Percentiles rank a stretch among this genome's conserved stretches.
phyloP scores from a whole-genome alignment of 2,329 filamentous ascomycete species.

The Epichloe scottii region DNA sequence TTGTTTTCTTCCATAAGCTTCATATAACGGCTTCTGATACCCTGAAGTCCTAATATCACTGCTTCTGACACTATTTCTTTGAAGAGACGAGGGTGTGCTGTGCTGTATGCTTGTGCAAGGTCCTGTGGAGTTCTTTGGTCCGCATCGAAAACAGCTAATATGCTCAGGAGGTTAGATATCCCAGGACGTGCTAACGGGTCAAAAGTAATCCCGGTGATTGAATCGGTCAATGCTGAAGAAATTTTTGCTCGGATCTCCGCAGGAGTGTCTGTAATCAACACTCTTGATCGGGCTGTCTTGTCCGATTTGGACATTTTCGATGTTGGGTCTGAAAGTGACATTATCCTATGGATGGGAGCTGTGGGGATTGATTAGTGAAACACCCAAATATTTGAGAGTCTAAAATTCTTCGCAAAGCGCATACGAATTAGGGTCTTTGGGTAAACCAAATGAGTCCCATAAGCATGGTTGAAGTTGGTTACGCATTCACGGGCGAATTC shows the following conservation, averaged over 20 bases:
- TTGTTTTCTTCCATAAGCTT: slow-evolving; percentile 35
- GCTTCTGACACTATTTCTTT: slow-evolving; percentile 45
- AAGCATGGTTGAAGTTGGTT: slow-evolving; percentile 72
- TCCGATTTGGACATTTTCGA: slow-evolving; percentile 95
- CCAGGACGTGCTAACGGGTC: slow-evolving; percentile 60
- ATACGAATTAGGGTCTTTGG: slow-evolving; percentile 64
- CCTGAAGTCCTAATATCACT: slow-evolving; percentile 38
- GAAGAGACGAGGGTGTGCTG: slow-evolving; percentile 24
- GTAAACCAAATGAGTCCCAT: slow-evolving; percentile 48
- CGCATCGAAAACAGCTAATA: slow-evolving; percentile 58
- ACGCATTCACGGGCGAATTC: slow-evolving; percentile 85
- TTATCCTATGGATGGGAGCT: slow-evolving; percentile 75
- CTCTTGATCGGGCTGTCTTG: slow-evolving; percentile 56
- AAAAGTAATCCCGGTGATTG: slow-evolving; percentile 52
- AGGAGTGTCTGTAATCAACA: slow-evolving; percentile 64
- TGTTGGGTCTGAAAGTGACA: slow-evolving; percentile 69
- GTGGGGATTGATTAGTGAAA: background rate
- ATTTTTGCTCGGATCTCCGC: slow-evolving; percentile 58
- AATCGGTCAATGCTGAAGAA: slow-evolving; percentile 65
- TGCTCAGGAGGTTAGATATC: slow-evolving; percentile 74
- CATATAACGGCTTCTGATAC: slow-evolving; percentile 44
- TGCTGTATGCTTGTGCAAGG: slow-evolving; percentile 26
- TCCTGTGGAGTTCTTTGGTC: slow-evolving; percentile 25
- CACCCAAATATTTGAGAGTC: background rate
- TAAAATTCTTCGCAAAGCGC: slow-evolving; percentile 1